phyloP scores from a whole-genome alignment of 83 land plant species.

The Thuja plicata region DNA sequence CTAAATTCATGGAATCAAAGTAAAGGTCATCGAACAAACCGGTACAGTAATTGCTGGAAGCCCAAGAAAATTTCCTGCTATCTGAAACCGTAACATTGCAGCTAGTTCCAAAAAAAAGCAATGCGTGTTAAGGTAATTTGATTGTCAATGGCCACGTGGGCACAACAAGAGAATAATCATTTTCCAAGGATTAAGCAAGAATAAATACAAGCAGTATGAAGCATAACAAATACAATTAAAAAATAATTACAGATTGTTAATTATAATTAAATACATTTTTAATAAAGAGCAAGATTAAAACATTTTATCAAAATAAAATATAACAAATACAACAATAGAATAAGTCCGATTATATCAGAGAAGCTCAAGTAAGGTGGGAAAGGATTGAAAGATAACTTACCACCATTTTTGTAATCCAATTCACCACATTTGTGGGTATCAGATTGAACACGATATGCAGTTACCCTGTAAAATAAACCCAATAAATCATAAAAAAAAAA shows the following conservation, averaged over 20 bases:
- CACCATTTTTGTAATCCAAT: slow-evolving; percentile 89
- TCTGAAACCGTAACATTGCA: slow-evolving; percentile 79
- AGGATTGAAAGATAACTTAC: slow-evolving; percentile 33
- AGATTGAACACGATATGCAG: slow-evolving; percentile 62
- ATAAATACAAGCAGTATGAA: not conserved
- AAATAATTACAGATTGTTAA: too few relatives aligned
- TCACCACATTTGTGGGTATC: slow-evolving; percentile 73
- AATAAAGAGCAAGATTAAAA: too few relatives aligned
- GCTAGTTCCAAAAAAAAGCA: slow-evolving; percentile 35
- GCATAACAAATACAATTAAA: not conserved
- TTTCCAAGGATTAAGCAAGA: not conserved
- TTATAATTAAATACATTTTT: too few relatives aligned
- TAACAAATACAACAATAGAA: not conserved
- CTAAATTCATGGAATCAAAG: slow-evolving; percentile 3
- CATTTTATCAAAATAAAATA: too few relatives aligned
- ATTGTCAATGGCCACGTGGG: not conserved
- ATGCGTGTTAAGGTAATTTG: not conserved
- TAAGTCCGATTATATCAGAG: not conserved
- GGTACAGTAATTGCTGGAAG: slow-evolving; percentile 88
- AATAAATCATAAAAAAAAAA: not conserved
- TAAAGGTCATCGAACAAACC: slow-evolving; percentile 30
- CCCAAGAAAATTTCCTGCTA: slow-evolving; percentile 92
- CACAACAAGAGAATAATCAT: not conserved
- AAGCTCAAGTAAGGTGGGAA: not conserved
- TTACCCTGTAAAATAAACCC: slow-evolving; percentile 47